Base-by-base conservation (phyloP, 345 rosid species). In the Populus davidiana region DNA sequence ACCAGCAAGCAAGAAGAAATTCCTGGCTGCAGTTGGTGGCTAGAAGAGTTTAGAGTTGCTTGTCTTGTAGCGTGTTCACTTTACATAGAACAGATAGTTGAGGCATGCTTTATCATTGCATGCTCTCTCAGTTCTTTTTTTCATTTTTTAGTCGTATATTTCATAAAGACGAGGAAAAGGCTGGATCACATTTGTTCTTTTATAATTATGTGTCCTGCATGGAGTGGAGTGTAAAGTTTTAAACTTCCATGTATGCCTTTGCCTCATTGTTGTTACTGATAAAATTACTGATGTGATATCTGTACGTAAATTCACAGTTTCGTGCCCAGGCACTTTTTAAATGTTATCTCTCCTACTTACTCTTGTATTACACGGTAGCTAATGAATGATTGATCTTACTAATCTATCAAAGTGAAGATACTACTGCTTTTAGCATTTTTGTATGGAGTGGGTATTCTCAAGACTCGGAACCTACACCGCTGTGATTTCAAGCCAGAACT, bases 1-100 rank as follows among this genome's bases (percentile, higher is more conserved):
- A 27, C 88, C 91, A 44, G 82, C 35, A 36, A 85, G 85, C 85
- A 86, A 89, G 75, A 83, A 78, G 84, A 92, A 90, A 75, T 87
- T 92, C 80, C 79, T 94, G 52, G 73, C 74, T 18, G 88, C 90
- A 0, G 81, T 77, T 27, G 85, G 83, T 72, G 79, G 79, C 83
- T 90, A 86, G 85, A 29, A 71, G 68, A 72, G 18, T 56, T 27
- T 8, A 8, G 31, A 64, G 71, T 67, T 8, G 20, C 52, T 17
- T 31, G 31, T 39, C 70, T 71, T 33, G 1, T 20, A 63, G 16
- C 50, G 7, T 52, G 20, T 71, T 77, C 52, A 10, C 49, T 70
- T 62, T 33, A 36, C 71, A n/a, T 49, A 27, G 38, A 44, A 35
- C 6, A 9, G 31, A 16, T 23, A 70, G 8, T 25, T 70, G 16